These are phyloP conservation scores for Gymnopilus junonius DNA, from an alignment of 768 basidiomycete species.

Conservation along the genomic window DNA sequence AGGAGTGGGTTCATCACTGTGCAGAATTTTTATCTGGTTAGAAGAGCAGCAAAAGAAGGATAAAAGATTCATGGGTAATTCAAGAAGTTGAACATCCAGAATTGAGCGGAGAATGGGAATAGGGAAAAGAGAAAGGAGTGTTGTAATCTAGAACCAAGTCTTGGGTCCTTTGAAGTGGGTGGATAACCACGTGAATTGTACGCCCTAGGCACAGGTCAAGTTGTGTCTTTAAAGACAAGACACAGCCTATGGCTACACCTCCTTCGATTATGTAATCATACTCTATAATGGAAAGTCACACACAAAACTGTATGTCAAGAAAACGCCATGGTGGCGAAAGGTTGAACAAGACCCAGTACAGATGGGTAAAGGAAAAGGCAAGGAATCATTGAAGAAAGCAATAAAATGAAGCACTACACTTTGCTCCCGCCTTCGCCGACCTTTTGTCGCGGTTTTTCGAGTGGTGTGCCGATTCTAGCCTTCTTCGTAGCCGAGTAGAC, in stretches of 20 bases:
- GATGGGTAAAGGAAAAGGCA: background rate
- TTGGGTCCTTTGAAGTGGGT: conserved; percentile 1
- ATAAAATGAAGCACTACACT: conserved; percentile 16
- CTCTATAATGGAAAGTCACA: conserved; percentile 6
- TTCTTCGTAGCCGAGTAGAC: conserved; percentile 31
- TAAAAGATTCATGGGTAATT: conserved; percentile 59
- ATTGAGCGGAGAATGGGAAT: conserved; percentile 13
- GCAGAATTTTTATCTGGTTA: conserved; percentile 49
- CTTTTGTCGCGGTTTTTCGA: conserved; percentile 24
- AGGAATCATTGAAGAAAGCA: conserved; percentile 2
- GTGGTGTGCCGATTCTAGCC: conserved; percentile 28
- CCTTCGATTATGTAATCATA: conserved; percentile 15
- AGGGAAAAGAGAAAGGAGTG: conserved; percentile 12
- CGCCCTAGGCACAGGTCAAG: conserved; percentile 6
- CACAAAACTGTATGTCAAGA: background rate
- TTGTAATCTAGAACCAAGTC: background rate
- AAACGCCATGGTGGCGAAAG: background rate
- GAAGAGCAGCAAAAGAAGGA: conserved; percentile 69
- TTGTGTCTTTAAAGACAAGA: background rate
- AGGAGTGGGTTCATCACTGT: conserved; percentile 49
- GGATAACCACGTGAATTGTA: conserved; percentile 3
- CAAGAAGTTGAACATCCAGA: conserved; percentile 33
- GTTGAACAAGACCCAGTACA: background rate
- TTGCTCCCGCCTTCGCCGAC: conserved; percentile 21
- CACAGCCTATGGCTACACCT: conserved; percentile 9